Conservation (phyloP, 257 asterid genomes). For the Mentha longifolia region DNA sequence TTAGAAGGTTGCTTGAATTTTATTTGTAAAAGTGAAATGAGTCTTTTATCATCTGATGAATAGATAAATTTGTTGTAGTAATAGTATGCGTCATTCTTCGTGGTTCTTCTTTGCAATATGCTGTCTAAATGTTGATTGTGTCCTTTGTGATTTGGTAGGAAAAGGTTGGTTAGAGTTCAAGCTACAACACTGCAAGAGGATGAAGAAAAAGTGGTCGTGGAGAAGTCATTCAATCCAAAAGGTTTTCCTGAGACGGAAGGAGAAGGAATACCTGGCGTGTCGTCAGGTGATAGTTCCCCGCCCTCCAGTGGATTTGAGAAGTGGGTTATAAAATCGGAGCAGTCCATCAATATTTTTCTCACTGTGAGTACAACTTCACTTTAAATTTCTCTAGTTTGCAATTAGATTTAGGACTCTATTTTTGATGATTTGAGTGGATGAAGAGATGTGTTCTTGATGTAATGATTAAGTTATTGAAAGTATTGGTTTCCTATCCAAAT, state of each 20-base stretch:
- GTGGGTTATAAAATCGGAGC: constrained; percentile 79
- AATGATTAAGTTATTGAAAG: background rate
- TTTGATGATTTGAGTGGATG: background rate
- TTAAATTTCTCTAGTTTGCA: constrained; percentile 7
- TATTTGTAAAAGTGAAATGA: too few relatives aligned
- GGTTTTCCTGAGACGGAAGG: constrained; percentile 60
- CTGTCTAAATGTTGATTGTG: constrained; percentile 23
- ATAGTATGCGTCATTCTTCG: background rate
- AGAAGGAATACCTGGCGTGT: constrained; percentile 48
- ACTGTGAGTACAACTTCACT: constrained; percentile 53
- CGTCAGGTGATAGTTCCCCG: constrained; percentile 42
- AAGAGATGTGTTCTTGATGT: constrained; percentile 3
- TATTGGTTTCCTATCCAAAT: background rate
- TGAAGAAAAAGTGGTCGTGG: constrained; percentile 73
- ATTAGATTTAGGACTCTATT: background rate
- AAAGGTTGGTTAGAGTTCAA: constrained; percentile 50
- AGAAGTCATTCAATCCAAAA: constrained; percentile 62
- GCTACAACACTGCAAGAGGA: constrained; percentile 78
- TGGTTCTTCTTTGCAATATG: constrained; percentile 1
- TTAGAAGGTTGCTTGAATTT: constrained; percentile 17
- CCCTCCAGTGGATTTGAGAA: constrained; percentile 60
- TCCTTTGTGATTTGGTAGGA: constrained; percentile 32
- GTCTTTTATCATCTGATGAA: constrained; percentile 10
- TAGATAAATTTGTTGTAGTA: background rate
- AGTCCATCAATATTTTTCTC: constrained; percentile 81